Evolutionary conservation across 768 basidiomycete species (phyloP).

Genomic region (Tricholoma bakamatsutake): DNA sequence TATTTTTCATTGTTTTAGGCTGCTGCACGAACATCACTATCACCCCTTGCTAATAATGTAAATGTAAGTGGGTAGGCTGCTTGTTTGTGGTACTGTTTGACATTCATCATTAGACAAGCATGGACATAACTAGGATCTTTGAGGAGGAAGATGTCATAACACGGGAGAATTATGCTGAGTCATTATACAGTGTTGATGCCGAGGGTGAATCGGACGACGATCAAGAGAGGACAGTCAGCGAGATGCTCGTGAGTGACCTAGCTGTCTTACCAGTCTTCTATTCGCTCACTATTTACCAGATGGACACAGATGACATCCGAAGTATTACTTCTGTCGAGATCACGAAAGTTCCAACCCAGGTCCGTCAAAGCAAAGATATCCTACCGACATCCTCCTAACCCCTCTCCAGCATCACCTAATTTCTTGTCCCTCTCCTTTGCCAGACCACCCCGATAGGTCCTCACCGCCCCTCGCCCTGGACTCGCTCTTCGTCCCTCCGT

Average conservation of each 20-base stretch:
- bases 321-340: no score
- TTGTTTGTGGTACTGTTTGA: background rate
- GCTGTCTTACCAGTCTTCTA: background rate
- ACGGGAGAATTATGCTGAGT: background rate
- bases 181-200: conserved; percentile 12
- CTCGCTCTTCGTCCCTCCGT: conserved; percentile 6
- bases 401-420: background rate
- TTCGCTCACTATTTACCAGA: conserved; percentile 14
- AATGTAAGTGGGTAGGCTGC: background rate
- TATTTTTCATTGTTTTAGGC: background rate
- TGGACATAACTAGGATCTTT: conserved; percentile 3
- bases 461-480: background rate
- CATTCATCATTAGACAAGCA: background rate
- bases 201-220: conserved; percentile 19
- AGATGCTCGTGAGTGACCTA: conserved; percentile 11
- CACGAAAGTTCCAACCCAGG: background rate
- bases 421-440: background rate
- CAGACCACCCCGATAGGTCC: background rate
- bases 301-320: background rate
- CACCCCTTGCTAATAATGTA: background rate
- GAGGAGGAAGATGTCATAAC: conserved; percentile 1
- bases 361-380: background rate
- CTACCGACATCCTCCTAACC: background rate
- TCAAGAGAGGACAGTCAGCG: background rate
- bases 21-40: background rate